A percentile compares a stretch with the other conserved stretches of the same genome.
Conservation (phyloP, 371 early-diverging fungal genomes). For the Mucor plumbeus region DNA sequence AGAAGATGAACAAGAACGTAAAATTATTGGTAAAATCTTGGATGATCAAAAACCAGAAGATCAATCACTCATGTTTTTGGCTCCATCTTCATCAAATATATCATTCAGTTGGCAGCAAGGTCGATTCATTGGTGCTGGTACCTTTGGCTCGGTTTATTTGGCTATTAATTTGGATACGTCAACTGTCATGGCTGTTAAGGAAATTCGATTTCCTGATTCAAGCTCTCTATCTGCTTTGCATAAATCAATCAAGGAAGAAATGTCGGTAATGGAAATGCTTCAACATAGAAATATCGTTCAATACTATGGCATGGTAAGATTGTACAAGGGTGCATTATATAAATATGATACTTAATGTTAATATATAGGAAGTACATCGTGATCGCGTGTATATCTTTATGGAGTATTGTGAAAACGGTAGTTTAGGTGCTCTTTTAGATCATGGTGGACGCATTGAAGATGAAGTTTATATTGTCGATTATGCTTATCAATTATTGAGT, state of each 20-base stretch:
- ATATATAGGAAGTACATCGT: conserved; percentile 78
- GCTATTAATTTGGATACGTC: conserved; percentile 87
- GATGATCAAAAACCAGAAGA: conserved; percentile 82
- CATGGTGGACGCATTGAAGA: conserved; percentile 83
- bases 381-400: conserved; percentile 93
- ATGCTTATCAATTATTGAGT: conserved; percentile 85
- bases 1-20: conserved; percentile 58
- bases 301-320: conserved; percentile 80
- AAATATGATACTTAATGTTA: neutral
- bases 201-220: conserved; percentile 87
- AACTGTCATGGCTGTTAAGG: conserved; percentile 93
- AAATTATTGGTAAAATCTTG: conserved; percentile 77
- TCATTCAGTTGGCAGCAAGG: conserved; percentile 89
- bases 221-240: conserved; percentile 70
- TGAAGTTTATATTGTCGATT: conserved; percentile 73
- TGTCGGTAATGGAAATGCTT: conserved; percentile 90
- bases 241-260: conserved; percentile 84
- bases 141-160: conserved; percentile 85
- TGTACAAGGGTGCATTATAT: too few relatives aligned
- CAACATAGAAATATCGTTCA: conserved; percentile 90
- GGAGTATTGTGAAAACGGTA: conserved; percentile 92
- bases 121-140: conserved; percentile 87
- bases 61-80: conserved; percentile 76
- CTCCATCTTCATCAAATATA: conserved; percentile 75
- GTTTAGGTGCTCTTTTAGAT: conserved; percentile 76